Evolutionary conservation across 225 moss, liverwort and hornwort species (phyloP), one percentile per base, ranked within the genome.

Genomic region (Rhytidiadelphus loreus): DNA sequence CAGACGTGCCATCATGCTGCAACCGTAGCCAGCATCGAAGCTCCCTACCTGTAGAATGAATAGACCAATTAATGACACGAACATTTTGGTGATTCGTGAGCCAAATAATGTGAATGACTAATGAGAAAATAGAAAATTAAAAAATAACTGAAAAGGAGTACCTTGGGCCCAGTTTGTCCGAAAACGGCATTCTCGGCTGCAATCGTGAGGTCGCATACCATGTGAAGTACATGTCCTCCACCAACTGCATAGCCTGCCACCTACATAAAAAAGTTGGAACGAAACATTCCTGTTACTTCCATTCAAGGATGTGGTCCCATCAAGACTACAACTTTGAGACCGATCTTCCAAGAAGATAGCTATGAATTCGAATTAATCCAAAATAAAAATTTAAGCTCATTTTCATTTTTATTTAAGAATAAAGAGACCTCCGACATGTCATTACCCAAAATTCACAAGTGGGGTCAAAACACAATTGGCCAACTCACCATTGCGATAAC

Each of bases 11-110:
- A 99, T 97, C 90, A 96, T 93, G 88, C 97, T 99, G 90, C 96
- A 96, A 90, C 99, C 99, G 90, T 95, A 99, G 85, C 99, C 99
- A 78, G 99, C 99, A 94, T 99, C 99, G 75, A 99, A 99, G 93
- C 99, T 99, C 76, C 99, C 98, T 61, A 98, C 98, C 98, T 98
- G 92, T 14, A 57, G 20, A 81, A 66, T 35, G 30, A 86, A 68
- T 28, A 63, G 43, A 64, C 22, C 44, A 84, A 63, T 86, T 37
- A 81, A 35, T 59, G 37, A 25, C 63, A 85, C 16, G 30, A 58
- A 30, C 41, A 83, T 22, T 73, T 82, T 50, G 66, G 73, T 88
- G 39, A 44, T 83, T 60, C 58, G n/a, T 44, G 35, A 89, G 35
- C 59, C 43, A 83, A 62, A 66, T 21, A 79, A 57, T 72, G 23